A percentile compares a stretch with the other conserved stretches of the same genome.
Evolutionary conservation across 2,329 filamentous ascomycete genomes (phyloP).

Genomic region (Alternaria hordeiaustralica): DNA sequence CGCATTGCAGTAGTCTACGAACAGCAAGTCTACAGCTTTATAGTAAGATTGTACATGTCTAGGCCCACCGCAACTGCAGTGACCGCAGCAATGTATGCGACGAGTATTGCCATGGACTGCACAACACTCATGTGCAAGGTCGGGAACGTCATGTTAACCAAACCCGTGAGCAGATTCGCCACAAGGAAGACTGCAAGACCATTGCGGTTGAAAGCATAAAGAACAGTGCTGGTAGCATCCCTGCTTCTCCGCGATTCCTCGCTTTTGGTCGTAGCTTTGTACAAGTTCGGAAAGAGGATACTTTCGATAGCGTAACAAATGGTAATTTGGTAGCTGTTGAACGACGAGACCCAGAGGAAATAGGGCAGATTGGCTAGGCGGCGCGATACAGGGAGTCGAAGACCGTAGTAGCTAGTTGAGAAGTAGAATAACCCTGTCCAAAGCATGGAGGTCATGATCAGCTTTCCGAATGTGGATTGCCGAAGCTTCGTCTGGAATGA

Average conservation of each 20-base stretch:
- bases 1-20: neutral
- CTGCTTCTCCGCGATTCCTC: conserved; percentile 69
- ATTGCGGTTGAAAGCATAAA: conserved; percentile 86
- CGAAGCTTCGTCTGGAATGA: conserved; percentile 56
- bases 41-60: conserved; percentile 70
- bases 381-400: conserved; percentile 73
- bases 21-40: conserved; percentile 65
- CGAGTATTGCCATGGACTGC: conserved; percentile 74
- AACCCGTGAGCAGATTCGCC: conserved; percentile 86
- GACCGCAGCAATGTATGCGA: conserved; percentile 72
- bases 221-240: conserved; percentile 78
- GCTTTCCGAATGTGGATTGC: conserved; percentile 65
- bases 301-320: conserved; percentile 80
- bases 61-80: conserved; percentile 71
- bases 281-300: conserved; percentile 75
- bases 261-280: conserved; percentile 61
- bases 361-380: conserved; percentile 93
- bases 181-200: conserved; percentile 84
- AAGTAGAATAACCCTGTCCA: conserved; percentile 76
- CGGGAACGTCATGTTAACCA: conserved; percentile 85
- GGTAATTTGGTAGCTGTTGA: conserved; percentile 84
- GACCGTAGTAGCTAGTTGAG: conserved; percentile 73
- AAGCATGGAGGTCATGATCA: conserved; percentile 68
- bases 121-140: conserved; percentile 75
- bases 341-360: conserved; percentile 88